Evolutionary conservation across 2,329 filamentous ascomycete species (phyloP).

Genomic region (Kalmusia sp.): DNA sequence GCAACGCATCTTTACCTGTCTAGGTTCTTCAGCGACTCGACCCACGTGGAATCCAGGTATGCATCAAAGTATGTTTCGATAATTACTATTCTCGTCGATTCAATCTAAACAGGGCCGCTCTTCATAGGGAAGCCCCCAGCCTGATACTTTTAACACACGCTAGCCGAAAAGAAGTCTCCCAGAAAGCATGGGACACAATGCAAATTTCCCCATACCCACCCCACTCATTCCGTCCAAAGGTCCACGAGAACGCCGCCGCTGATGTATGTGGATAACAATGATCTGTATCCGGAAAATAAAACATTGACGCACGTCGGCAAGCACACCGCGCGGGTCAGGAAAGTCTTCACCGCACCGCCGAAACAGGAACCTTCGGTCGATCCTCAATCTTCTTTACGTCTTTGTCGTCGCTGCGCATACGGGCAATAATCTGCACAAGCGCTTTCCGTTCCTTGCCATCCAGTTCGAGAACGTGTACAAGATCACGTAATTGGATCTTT

Average conservation of each 20-base stretch:
- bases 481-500: slow-evolving; percentile 84
- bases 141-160: not conserved
- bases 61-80: no score
- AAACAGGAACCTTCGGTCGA: not conserved
- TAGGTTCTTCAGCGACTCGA: no score
- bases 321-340: no score
- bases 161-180: not conserved
- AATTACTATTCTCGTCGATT: not conserved
- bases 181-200: not conserved
- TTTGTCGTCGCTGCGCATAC: slow-evolving; percentile 38
- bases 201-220: not conserved
- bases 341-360: slow-evolving; percentile 2
- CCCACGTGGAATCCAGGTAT: no score
- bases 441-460: slow-evolving; percentile 73
- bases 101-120: not conserved
- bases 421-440: slow-evolving; percentile 36
- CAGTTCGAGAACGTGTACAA: slow-evolving; percentile 78
- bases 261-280: slow-evolving; percentile 1
- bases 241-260: slow-evolving; percentile 7
- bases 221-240: not conserved
- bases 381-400: slow-evolving; percentile 28
- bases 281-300: not conserved
- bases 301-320: not conserved
- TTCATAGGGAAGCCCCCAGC: not conserved
- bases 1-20: no score